These are phyloP conservation scores for Herpetomonas tarakana DNA, from an alignment of 208 protist genomes.

Conservation along the genomic window DNA sequence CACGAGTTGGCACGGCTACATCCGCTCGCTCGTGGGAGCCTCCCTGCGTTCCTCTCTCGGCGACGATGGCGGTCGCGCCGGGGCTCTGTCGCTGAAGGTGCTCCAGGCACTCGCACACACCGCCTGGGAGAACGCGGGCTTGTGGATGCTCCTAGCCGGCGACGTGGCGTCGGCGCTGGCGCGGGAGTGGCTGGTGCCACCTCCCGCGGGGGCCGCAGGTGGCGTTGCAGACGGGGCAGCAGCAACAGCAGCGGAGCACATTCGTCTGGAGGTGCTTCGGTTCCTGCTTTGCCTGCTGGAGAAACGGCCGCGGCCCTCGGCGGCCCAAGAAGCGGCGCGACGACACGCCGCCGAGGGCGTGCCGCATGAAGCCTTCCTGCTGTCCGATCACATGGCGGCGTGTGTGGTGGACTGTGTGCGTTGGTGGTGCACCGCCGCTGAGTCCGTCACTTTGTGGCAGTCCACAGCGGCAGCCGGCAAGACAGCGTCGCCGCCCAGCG, in stretches of 20 bases:
- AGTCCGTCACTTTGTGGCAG: too few relatives aligned
- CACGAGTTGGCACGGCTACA: too few relatives aligned
- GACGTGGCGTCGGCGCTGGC: conserved; percentile 20
- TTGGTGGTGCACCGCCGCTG: too few relatives aligned
- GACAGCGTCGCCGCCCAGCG: too few relatives aligned
- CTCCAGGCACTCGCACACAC: conserved; percentile 2
- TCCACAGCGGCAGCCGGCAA: too few relatives aligned
- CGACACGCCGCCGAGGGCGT: too few relatives aligned
- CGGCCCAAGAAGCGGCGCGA: too few relatives aligned
- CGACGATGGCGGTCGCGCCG: too few relatives aligned
- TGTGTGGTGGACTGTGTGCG: too few relatives aligned
- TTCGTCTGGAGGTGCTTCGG: conserved; percentile 1
- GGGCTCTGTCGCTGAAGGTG: background rate
- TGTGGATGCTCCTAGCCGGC: conserved; percentile 41
- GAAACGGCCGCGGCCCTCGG: conserved; percentile 28
- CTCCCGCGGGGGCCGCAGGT: too few relatives aligned
- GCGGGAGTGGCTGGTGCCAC: conserved; percentile 2
- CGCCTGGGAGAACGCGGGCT: conserved; percentile 14
- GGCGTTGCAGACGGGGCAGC: background rate
- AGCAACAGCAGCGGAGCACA: background rate
- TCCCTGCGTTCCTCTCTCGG: too few relatives aligned
- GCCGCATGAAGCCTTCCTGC: conserved; percentile 51
- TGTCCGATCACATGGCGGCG: conserved; percentile 23
- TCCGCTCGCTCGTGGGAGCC: too few relatives aligned
- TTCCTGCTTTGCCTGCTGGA: conserved; percentile 34